A percentile compares a stretch with the other conserved stretches of the same genome.
These are phyloP conservation scores for Monocercomonoides exilis DNA, from an alignment of 78 protist species.

Conservation along the genomic window DNA sequence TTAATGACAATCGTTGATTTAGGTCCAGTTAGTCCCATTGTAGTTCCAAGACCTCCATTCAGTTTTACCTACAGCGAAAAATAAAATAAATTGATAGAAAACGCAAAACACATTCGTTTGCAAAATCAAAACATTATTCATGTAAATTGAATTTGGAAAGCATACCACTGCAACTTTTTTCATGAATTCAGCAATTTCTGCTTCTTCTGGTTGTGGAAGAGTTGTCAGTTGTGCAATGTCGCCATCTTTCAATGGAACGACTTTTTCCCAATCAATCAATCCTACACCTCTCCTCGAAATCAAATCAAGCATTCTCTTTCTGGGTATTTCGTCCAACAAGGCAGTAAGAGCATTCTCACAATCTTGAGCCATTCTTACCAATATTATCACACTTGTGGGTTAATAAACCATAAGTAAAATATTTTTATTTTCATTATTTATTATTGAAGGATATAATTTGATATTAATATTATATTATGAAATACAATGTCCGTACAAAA, in stretches of 20 bases:
- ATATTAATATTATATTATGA: too few species aligned
- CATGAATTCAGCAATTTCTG: constrained; percentile 23
- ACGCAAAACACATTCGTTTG: too few species aligned
- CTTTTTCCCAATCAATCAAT: neutral
- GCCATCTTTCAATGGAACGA: neutral
- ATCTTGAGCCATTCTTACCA: too few species aligned
- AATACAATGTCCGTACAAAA: too few species aligned
- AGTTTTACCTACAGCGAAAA: constrained; percentile 54
- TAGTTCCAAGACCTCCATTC: constrained; percentile 95
- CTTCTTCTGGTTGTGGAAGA: neutral
- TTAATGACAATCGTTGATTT: constrained; percentile 75
- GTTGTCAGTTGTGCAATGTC: neutral
- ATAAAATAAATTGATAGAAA: neutral
- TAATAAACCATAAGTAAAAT: too few species aligned
- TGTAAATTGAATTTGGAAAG: too few species aligned
- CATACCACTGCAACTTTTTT: constrained; percentile 53
- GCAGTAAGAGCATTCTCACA: constrained; percentile 1
- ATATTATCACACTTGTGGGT: too few species aligned
- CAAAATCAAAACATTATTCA: too few species aligned
- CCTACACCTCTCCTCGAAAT: neutral
- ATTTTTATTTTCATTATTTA: too few species aligned
- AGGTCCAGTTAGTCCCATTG: constrained; percentile 96
- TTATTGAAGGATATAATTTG: too few species aligned
- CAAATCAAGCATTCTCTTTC: neutral
- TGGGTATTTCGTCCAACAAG: neutral